Evolutionary conservation across 495 filamentous ascomycete species (phyloP), one percentile per base, ranked within the genome.

Genomic region (Aspergillus hancockii): DNA sequence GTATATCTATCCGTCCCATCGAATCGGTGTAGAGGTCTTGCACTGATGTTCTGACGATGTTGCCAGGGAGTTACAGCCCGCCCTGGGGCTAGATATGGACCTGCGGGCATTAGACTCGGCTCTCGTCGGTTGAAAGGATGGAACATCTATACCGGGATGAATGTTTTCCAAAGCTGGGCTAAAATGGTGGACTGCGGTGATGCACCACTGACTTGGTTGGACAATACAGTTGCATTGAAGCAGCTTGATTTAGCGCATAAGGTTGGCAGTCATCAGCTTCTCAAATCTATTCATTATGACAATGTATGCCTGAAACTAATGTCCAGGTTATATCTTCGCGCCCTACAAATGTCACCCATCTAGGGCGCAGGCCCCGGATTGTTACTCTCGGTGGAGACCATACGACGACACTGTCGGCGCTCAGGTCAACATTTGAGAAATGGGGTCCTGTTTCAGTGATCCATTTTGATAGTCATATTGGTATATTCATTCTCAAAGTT

Each of bases 381-480:
- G 70, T 83, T 46, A 76, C 74, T 1, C 63, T 83, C 0, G 80
- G 81, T 8, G 81, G 80, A 18, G 80, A 83, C 60, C 80, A 83
- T 64, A 81, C 79, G 8, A 81, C 79, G 1, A 81, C 80, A 0
- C 62, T 83, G 12, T 71, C 80, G 1, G 77, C 79, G 2, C 59
- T 82, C 62, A 59, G 81, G 43, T 80, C 76, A 12, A 74, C 75
- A 8, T 64, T 74, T 55, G 53, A 78, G 13, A 60, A 71, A 0
- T 82, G 73, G 70, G 81, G 79, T 0, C 58, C 71, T 21, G 72
- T 83, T 12, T 79, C 76, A 51, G 80, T 83, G 5, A 79, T 83
- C 31, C 81, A 83, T 66, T 82, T 83, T 65, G 81, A 83, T 63
- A 75, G 71, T 46, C 80, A 83, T 70, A 57, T 83, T 50, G 65